Base-by-base conservation (phyloP, 2,329 filamentous ascomycete species). In the Cladobotryum mycophilum region DNA sequence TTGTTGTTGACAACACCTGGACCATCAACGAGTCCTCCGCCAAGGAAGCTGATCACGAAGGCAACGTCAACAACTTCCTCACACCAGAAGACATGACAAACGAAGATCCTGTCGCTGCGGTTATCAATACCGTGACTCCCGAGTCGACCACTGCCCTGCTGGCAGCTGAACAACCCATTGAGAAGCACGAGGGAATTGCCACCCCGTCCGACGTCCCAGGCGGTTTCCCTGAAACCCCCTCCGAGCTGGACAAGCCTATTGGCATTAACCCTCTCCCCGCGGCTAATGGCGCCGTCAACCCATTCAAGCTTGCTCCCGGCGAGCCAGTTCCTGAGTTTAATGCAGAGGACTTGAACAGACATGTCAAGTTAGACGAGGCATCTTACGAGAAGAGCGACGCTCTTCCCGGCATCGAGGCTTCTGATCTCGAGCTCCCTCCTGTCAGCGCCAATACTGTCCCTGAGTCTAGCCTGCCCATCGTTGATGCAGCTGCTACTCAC, bases 1-100 rank as follows among this genome's bases (percentile, higher is more conserved):
- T 96, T 69, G 88, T 99, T 61, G 92, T 96, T 59, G 89, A 99
- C 79, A 89, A 88, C 60, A 81, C 80, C 60, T 99, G 93, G 93
- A 84, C 83, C 46, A 87, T 84, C 67, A 91, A 96, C 70, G 82
- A 85, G 61, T 82, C 83, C 53, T 86, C 85, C 40, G 87, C 88
- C 53, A 85, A 86, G 71, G 91, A 96, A 72, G 81, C 82, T 64
- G 92, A 96, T 76, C 79, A 80, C 58, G 77, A 84, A 63, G 86
- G 88, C 63, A 96, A 92, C 78, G 76, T 90, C 62, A 97, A 97
- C 79, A 97, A 97, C 81, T 83, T 96, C 57, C 80, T 99, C 51
- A 80, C 81, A 38, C 82, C 86, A 52, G 81, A 89, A 56, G 79
- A 89, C 64, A 86, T 96, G 48, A 59, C 68, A 54, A 68, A 67